Percentiles rank a stretch among this genome's conserved stretches.
These are phyloP conservation scores for Trichoderma brevicompactum DNA, from an alignment of 2,329 filamentous ascomycete species.

Conservation along the genomic window DNA sequence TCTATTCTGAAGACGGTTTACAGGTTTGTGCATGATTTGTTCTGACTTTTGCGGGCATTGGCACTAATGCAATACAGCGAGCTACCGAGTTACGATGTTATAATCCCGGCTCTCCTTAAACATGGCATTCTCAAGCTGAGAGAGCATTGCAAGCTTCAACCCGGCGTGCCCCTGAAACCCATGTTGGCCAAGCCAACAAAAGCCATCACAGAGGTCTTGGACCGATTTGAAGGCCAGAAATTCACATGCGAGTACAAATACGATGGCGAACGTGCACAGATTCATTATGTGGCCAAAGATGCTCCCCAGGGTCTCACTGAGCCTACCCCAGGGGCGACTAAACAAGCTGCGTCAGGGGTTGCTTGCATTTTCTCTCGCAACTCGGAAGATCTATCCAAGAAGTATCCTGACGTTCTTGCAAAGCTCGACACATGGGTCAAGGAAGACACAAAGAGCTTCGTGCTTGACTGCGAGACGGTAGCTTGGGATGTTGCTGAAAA, in stretches of 20 bases:
- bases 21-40: conserved; percentile 57
- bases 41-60: neutral
- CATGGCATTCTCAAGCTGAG: conserved; percentile 82
- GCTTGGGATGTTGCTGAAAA: conserved; percentile 95
- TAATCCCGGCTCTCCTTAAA: conserved; percentile 86
- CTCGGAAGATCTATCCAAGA: conserved; percentile 94
- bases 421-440: conserved; percentile 92
- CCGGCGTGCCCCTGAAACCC: conserved; percentile 92
- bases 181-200: conserved; percentile 99
- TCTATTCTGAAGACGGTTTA: conserved; percentile 87
- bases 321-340: conserved; percentile 61
- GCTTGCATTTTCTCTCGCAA: conserved; percentile 96
- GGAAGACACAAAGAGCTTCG: conserved; percentile 87
- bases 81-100: conserved; percentile 91
- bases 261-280: conserved; percentile 96
- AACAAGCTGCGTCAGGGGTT: conserved; percentile 72
- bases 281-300: conserved; percentile 91
- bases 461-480: conserved; percentile 97
- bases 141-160: conserved; percentile 87
- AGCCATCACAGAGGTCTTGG: conserved; percentile 94
- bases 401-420: conserved; percentile 92
- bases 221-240: conserved; percentile 91
- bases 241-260: conserved; percentile 99
- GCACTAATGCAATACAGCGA: conserved; percentile 65
- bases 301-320: conserved; percentile 70